Percentiles rank a stretch among this genome's conserved stretches.
phyloP scores from a whole-genome alignment of 768 basidiomycete species.

The Daedaleopsis sinensis region DNA sequence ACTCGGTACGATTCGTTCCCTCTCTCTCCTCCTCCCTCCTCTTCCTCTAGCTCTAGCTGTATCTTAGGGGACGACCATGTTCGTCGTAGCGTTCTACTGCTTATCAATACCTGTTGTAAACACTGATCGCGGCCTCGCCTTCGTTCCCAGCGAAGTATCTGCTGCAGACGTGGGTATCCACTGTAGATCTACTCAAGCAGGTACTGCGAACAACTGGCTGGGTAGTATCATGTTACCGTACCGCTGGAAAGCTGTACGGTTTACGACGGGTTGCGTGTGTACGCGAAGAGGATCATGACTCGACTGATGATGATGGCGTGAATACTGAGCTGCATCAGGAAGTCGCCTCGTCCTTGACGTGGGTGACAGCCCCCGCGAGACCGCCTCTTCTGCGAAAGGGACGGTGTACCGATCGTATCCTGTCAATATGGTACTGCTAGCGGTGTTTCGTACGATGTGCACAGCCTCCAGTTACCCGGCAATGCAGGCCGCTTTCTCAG shows the following conservation, averaged over 20 bases:
- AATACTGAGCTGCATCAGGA: too few relatives aligned
- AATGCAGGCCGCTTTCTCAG: too few relatives aligned
- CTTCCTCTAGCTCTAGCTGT: constrained; percentile 9
- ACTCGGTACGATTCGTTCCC: background rate
- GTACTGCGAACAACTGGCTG: background rate
- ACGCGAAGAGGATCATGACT: background rate
- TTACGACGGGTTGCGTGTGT: background rate
- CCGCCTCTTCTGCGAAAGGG: too few relatives aligned
- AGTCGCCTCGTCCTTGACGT: background rate
- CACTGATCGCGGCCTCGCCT: background rate
- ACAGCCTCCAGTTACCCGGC: too few relatives aligned
- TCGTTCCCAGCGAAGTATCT: too few relatives aligned
- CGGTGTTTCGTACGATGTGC: too few relatives aligned
- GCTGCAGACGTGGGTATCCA: too few relatives aligned
- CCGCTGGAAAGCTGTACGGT: background rate
- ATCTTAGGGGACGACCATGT: constrained; percentile 16
- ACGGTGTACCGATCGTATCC: too few relatives aligned
- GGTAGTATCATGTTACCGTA: background rate
- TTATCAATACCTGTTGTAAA: constrained; percentile 23
- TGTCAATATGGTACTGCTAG: too few relatives aligned
- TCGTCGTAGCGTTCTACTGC: constrained; percentile 2
- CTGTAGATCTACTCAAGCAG: too few relatives aligned
- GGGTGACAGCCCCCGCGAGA: too few relatives aligned
- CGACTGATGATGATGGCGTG: background rate
- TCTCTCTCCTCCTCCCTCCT: background rate